A percentile compares a stretch with the other conserved stretches of the same genome.
Conservation (phyloP, 2,329 filamentous ascomycete genomes). For the Colletotrichum salicis region DNA sequence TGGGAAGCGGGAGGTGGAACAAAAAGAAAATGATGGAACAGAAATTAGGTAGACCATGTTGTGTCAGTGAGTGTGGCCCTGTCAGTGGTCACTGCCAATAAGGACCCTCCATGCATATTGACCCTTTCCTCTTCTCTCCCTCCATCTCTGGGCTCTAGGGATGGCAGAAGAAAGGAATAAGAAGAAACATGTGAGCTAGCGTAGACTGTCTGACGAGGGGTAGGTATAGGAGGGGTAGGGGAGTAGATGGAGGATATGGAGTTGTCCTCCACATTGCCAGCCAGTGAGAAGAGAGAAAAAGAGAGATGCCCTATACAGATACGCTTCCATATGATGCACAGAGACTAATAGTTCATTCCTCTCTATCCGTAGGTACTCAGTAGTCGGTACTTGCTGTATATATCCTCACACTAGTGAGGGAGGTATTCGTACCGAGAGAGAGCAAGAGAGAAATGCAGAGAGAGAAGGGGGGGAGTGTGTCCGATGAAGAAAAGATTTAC, state of each 20-base stretch:
- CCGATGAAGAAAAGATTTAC: constrained; percentile 10
- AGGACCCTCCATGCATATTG: neutral
- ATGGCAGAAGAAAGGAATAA: neutral
- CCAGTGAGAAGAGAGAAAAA: neutral
- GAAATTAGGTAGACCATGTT: neutral
- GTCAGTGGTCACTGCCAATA: constrained; percentile 8
- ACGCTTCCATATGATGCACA: too few species aligned
- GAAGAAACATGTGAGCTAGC: neutral
- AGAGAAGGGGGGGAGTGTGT: neutral
- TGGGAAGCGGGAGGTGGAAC: neutral
- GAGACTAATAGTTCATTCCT: too few species aligned
- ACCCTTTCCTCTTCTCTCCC: neutral
- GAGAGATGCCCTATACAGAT: neutral
- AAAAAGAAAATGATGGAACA: neutral
- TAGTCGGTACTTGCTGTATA: too few species aligned
- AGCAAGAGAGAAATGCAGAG: too few species aligned
- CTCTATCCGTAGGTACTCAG: too few species aligned
- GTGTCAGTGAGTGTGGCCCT: neutral
- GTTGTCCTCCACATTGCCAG: too few species aligned
- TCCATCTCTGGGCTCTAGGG: neutral
- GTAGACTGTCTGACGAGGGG: neutral
- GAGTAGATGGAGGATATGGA: too few species aligned
- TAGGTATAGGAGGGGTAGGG: neutral
- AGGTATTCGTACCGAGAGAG: too few species aligned
- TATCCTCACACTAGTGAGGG: too few species aligned